Base-by-base conservation (phyloP, 2,329 filamentous ascomycete species). In the Alternaria angustiovoidea region DNA sequence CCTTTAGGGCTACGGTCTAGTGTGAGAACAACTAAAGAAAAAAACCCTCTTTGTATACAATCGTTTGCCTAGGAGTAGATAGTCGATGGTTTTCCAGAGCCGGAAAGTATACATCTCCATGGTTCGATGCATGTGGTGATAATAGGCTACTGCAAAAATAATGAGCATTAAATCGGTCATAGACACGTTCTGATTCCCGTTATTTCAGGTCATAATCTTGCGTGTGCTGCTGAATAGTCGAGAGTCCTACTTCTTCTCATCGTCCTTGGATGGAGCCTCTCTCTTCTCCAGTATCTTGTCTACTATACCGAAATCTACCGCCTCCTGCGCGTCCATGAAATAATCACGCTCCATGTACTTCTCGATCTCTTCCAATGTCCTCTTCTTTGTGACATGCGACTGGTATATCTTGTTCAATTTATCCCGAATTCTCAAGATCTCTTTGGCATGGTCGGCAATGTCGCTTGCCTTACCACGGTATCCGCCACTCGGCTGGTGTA, bases 311-410 rank as follows among this genome's bases (percentile, higher is more conserved):
- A 96, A 86, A 51, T 96, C 92, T 71, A 93, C 83, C 8, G 95
- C 95, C 82, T 99, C 94, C 46, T 92, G 83, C 0, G 94, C 93
- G 56, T 90, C 91, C 85, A 99, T 86, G 71, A 97, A 98, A 74
- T 95, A 95, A 78, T 99, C 95, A 58, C 95, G 85, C 83, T 99
- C 95, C 94, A 99, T 98, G 78, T 97, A 86, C 76, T 90, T 92
- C 79, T 95, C 94, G 73, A 99, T 91, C 74, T 96, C 91, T 49
- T 93, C 89, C 36, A 96, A 74, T 34, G 85, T 89, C 77, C 93
- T 89, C 51, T 88, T 84, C 78, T 88, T 90, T 71, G 94, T 97
- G 74, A 99, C 82, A 78, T 99, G 95, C 53, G 85, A 82, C 77
- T 89, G 87, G 77, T 97, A 97, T 59, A 99, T 98, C 80, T 89